Conservation (phyloP, 345 rosid genomes). For the Pelargonium nanum region DNA sequence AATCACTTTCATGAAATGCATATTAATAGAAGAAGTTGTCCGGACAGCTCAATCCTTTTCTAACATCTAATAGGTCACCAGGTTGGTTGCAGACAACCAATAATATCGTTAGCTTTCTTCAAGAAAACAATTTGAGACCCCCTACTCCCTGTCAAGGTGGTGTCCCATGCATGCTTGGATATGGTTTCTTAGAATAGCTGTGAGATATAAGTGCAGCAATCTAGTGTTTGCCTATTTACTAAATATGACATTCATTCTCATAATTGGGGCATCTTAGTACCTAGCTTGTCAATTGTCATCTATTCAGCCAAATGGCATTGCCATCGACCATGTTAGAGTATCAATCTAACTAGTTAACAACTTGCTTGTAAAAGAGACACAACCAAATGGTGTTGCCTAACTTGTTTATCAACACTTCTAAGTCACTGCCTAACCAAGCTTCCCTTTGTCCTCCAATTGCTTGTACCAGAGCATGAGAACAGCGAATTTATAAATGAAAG, state of each 20-base stretch:
- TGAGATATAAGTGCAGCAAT: background rate
- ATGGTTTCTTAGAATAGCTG: background rate
- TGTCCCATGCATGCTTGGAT: too few species aligned
- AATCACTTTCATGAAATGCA: background rate
- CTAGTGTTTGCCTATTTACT: background rate
- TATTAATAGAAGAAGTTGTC: background rate
- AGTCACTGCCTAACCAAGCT: background rate
- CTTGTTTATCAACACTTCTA: background rate
- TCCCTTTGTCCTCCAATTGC: background rate
- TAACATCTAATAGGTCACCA: background rate
- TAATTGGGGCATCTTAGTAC: background rate
- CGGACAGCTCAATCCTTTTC: background rate
- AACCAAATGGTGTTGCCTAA: background rate
- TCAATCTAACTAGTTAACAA: background rate
- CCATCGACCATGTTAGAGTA: background rate
- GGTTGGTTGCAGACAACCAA: background rate
- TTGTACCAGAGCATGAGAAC: background rate
- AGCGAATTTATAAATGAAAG: background rate
- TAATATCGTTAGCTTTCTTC: background rate
- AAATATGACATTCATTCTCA: background rate
- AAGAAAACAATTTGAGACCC: background rate
- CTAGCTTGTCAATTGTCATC: background rate
- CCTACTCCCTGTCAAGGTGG: background rate
- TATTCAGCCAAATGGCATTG: background rate
- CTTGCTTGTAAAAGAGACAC: background rate